Evolutionary conservation across 257 asterid genomes (phyloP), one percentile per base, ranked within the genome.

Genomic region (Petrea volubilis): DNA sequence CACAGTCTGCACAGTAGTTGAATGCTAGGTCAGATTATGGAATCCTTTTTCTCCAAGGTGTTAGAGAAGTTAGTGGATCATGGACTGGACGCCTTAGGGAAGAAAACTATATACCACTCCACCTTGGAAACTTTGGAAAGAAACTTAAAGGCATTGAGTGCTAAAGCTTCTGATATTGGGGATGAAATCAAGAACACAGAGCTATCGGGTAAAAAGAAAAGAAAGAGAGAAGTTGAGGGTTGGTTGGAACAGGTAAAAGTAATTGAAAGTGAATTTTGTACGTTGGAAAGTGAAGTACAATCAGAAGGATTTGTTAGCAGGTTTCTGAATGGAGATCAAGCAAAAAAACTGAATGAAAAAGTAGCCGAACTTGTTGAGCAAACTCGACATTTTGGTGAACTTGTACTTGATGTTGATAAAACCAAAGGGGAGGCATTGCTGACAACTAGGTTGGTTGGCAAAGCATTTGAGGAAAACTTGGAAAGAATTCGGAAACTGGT

Each of bases 201-300:
- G 44, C 50, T 13, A 28, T 33, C 58, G 1, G 60, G 66, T 4
- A 52, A 40, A 53, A 73, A 56, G 78, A 64, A 73, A 27, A 53
- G 78, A 73, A 73, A 64, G 20, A 8, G 72, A 20, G 60, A 73
- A 34, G 78, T 73, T 20, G 67, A 64, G 4, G 10, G 53, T 55
- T 73, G 78, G 78, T 55, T 53, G 67, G 12, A 9, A 15, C 60
- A 63, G 24, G 72, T 73, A 25, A 44, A 63, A 33, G 24, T 1
- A 18, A 6, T 73, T 73, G 40, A 43, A 40, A 53, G 14, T 41
- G 72, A 43, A 53, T 11, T 73, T 64, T 44, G 2, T 20, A 13
- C 7, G 33, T 9, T 67, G 52, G 38, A 21, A 9, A 7, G 3
- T 40, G 47, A 64, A 14, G 24, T 46, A 2, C 36, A 52, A 17